phyloP scores from a whole-genome alignment of 148 eudicot species.

The Arbutus unedo region DNA sequence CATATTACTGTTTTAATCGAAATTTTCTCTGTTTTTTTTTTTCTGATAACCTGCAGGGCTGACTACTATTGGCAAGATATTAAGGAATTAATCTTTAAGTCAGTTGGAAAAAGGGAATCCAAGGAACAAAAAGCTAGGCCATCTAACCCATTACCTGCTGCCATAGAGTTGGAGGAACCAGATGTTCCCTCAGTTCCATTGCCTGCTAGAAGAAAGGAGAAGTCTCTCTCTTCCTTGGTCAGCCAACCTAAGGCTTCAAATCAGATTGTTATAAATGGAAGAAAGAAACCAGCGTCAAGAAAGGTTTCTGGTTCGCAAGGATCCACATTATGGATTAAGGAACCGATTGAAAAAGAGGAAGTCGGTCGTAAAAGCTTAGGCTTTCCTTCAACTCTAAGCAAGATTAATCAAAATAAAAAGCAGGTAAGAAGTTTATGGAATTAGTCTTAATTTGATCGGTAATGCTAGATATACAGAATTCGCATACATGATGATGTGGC shows the following conservation, averaged over 20 bases:
- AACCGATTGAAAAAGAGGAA: neutral
- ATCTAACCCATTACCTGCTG: neutral
- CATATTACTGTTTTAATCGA: neutral
- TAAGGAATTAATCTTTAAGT: constrained; percentile 31
- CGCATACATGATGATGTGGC: no score
- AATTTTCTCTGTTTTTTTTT: neutral
- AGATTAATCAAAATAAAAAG: constrained; percentile 33
- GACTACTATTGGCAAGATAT: constrained; percentile 50
- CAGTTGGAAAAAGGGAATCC: neutral
- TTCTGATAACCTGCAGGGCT: constrained; percentile 33
- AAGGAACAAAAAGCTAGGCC: neutral
- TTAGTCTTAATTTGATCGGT: neutral
- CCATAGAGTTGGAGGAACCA: constrained; percentile 32
- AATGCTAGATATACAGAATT: neutral
- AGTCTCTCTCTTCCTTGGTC: constrained; percentile 58
- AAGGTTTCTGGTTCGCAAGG: neutral
- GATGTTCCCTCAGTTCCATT: constrained; percentile 29
- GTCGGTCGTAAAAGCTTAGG: constrained; percentile 26
- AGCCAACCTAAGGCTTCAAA: constrained; percentile 34
- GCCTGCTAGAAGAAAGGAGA: constrained; percentile 56
- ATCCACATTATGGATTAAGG: neutral
- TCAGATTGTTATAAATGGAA: constrained; percentile 24
- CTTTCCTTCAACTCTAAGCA: constrained; percentile 42
- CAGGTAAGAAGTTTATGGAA: constrained; percentile 29
- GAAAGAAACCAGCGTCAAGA: neutral